These are phyloP conservation scores for Pythium plurisporium DNA, from an alignment of 352 stramenopile genomes.

Conservation along the genomic window DNA sequence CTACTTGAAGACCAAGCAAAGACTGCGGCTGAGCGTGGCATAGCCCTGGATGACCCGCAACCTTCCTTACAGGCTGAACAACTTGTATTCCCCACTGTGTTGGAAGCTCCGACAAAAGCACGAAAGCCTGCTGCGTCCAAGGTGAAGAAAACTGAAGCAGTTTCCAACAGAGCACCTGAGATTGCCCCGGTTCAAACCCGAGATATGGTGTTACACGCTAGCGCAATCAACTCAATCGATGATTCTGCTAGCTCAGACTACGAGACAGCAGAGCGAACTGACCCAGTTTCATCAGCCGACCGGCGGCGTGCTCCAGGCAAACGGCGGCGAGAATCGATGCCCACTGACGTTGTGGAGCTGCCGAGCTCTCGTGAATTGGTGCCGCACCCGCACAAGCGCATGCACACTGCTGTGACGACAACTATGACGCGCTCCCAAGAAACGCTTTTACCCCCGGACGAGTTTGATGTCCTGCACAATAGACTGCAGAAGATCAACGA, in stretches of 20 bases:
- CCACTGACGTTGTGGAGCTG: conserved; percentile 41
- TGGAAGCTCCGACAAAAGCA: background rate
- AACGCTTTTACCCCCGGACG: conserved; percentile 47
- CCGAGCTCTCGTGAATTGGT: conserved; percentile 39
- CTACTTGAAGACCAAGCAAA: conserved; percentile 22
- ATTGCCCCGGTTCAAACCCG: conserved; percentile 2
- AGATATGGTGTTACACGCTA: conserved; percentile 25
- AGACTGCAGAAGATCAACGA: conserved; percentile 66
- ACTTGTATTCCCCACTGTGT: background rate
- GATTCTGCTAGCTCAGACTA: conserved; percentile 31
- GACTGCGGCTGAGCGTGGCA: conserved; percentile 13
- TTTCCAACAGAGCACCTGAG: background rate
- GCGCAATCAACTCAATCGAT: conserved; percentile 25
- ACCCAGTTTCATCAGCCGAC: background rate
- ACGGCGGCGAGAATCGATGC: conserved; percentile 26
- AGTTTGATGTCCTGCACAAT: conserved; percentile 62
- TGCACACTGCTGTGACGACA: conserved; percentile 43
- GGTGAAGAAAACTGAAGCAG: background rate
- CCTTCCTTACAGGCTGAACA: background rate
- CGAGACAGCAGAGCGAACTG: conserved; percentile 14
- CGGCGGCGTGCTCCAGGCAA: conserved; percentile 23
- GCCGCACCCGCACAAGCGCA: conserved; percentile 38
- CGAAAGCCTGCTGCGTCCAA: background rate
- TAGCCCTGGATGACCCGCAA: background rate
- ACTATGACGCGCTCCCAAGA: conserved; percentile 36